These are phyloP conservation scores for Trifolium repens DNA, from an alignment of 306 rosid species.

Conservation along the genomic window DNA sequence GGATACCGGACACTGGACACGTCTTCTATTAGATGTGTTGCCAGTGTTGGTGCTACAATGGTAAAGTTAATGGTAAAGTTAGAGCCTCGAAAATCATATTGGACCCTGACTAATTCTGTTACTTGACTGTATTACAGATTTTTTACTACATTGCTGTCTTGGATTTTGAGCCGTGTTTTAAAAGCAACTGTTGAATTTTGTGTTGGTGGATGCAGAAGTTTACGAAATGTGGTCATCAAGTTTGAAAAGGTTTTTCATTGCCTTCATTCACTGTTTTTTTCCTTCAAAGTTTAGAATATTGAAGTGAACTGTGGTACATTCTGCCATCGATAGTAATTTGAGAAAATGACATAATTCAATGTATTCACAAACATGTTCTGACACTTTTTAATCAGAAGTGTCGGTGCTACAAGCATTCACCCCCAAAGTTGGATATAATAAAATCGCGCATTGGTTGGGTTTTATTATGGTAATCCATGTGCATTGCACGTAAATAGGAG, in stretches of 20 bases:
- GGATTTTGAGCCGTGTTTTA: constrained; percentile 73
- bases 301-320: constrained; percentile 18
- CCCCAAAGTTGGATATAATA: not conserved
- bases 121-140: constrained; percentile 56
- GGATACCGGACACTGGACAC: too few species aligned
- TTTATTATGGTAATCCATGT: too few species aligned
- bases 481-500: too few species aligned
- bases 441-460: too few species aligned
- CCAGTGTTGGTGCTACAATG: too few species aligned
- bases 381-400: too few species aligned
- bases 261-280: constrained; percentile 32
- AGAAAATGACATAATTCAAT: too few species aligned
- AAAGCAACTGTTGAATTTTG: constrained; percentile 83
- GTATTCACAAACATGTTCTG: too few species aligned
- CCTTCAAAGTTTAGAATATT: constrained; percentile 12
- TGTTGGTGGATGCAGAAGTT: constrained; percentile 78
- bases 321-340: not conserved
- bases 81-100: not conserved
- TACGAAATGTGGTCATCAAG: constrained; percentile 76
- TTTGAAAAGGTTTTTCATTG: constrained; percentile 73
- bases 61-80: too few species aligned
- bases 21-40: too few species aligned
- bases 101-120: constrained; percentile 6
- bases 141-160: constrained; percentile 64
- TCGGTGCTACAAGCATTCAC: not conserved